phyloP scores from a whole-genome alignment of 257 asterid species.

The Petrea volubilis region DNA sequence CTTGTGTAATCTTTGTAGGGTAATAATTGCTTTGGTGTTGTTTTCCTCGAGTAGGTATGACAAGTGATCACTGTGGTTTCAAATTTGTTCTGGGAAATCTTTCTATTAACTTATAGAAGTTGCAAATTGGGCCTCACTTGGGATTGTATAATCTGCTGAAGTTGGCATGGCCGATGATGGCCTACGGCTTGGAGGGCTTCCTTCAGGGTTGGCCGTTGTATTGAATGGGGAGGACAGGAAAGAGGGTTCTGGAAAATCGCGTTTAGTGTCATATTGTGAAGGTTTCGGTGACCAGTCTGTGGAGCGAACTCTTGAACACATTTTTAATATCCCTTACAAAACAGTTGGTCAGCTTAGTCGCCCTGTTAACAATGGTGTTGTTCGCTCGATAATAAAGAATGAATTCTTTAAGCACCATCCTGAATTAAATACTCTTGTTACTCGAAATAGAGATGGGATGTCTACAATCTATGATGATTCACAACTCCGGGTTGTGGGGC shows the following conservation, averaged over 20 bases:
- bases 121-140: slow-evolving; percentile 19
- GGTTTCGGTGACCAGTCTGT: slow-evolving; percentile 89
- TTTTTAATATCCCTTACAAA: slow-evolving; percentile 79
- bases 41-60: slow-evolving; percentile 39
- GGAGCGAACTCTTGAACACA: slow-evolving; percentile 87
- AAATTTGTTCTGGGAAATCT: slow-evolving; percentile 13
- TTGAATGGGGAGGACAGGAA: slow-evolving; percentile 60
- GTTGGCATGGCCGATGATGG: slow-evolving; percentile 79
- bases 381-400: slow-evolving; percentile 60
- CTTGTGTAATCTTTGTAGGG: not conserved
- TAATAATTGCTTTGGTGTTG: slow-evolving; percentile 19
- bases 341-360: slow-evolving; percentile 54
- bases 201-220: slow-evolving; percentile 90
- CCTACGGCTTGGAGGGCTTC: slow-evolving; percentile 70
- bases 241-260: slow-evolving; percentile 67
- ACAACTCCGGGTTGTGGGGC: slow-evolving; percentile 44
- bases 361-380: slow-evolving; percentile 48
- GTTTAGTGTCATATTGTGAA: slow-evolving; percentile 75
- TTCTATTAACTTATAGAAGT: slow-evolving; percentile 22
- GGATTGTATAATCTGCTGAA: slow-evolving; percentile 22
- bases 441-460: slow-evolving; percentile 54
- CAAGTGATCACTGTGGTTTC: slow-evolving; percentile 22
- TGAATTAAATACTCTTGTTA: slow-evolving; percentile 33
- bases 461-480: slow-evolving; percentile 48
- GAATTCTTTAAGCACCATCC: slow-evolving; percentile 54